Evolutionary conservation across 257 asterid species (phyloP).

Genomic region (Solanum paucissectum): DNA sequence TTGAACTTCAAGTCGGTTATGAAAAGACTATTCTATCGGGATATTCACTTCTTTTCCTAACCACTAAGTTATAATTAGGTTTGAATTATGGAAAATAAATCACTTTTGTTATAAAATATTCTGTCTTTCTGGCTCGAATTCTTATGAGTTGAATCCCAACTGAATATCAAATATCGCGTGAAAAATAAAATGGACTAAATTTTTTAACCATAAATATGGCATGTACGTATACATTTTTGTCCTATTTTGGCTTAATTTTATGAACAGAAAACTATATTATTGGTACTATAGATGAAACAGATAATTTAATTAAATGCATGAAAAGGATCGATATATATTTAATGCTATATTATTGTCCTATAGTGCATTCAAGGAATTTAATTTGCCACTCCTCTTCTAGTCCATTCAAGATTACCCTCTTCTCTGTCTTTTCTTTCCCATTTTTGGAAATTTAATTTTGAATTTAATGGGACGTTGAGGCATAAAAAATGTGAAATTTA

Average conservation of each 20-base stretch:
- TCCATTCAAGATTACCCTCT: neutral
- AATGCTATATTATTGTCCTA: neutral
- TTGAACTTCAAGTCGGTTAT: neutral
- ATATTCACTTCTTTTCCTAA: neutral
- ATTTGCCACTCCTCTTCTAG: neutral
- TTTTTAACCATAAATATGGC: neutral
- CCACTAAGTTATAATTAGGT: neutral
- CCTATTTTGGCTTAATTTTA: neutral
- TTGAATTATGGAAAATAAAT: neutral
- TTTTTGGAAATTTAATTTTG: neutral
- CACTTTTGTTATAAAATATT: neutral
- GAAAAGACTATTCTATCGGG: rapidly evolving
- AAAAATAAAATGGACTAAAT: neutral
- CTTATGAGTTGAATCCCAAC: neutral
- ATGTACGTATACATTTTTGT: neutral
- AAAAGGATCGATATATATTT: neutral
- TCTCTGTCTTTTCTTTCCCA: neutral
- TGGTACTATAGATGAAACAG: neutral
- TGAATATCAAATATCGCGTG: rapidly evolving
- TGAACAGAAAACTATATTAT: neutral
- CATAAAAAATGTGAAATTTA: too few species aligned
- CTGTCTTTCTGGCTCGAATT: neutral
- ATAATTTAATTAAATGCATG: neutral
- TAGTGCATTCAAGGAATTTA: neutral
- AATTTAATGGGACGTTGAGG: neutral